Evolutionary conservation across 148 eudicot species (phyloP).

Genomic region (Chenopodium album): DNA sequence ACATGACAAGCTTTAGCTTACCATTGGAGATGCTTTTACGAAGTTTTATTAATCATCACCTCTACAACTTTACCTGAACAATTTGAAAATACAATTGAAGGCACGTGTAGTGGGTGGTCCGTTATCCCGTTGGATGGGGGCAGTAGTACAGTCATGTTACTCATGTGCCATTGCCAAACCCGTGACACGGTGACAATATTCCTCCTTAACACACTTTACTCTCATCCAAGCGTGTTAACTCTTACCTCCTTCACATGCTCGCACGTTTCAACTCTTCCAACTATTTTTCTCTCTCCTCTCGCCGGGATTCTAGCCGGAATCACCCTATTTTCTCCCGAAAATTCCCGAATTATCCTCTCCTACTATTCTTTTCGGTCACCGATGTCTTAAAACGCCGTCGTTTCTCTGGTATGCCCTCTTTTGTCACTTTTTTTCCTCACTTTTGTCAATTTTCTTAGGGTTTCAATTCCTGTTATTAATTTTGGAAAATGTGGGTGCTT

Average conservation of each 20-base stretch:
- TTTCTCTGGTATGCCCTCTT: constrained; percentile 17
- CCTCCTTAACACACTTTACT: constrained; percentile 34
- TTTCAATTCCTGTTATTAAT: not conserved
- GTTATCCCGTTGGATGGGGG: not conserved
- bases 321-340: not conserved
- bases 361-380: not conserved
- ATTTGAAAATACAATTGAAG: too few relatives aligned
- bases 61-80: too few relatives aligned
- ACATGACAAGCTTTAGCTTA: too few relatives aligned
- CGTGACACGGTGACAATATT: not conserved
- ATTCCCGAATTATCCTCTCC: constrained; percentile 2
- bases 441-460: constrained; percentile 1
- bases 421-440: not conserved
- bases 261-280: constrained; percentile 33
- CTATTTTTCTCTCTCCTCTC: constrained; percentile 24
- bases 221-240: constrained; percentile 48
- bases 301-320: constrained; percentile 39
- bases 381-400: not conserved
- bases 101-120: not conserved
- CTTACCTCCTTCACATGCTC: constrained; percentile 50
- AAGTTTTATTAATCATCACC: too few relatives aligned
- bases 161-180: constrained; percentile 22
- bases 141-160: not conserved
- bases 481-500: not conserved
- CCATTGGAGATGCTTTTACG: too few relatives aligned